Percentiles rank a stretch among this genome's conserved stretches.
Evolutionary conservation across 2,329 filamentous ascomycete species (phyloP).

Genomic region (Truncatella angustata): DNA sequence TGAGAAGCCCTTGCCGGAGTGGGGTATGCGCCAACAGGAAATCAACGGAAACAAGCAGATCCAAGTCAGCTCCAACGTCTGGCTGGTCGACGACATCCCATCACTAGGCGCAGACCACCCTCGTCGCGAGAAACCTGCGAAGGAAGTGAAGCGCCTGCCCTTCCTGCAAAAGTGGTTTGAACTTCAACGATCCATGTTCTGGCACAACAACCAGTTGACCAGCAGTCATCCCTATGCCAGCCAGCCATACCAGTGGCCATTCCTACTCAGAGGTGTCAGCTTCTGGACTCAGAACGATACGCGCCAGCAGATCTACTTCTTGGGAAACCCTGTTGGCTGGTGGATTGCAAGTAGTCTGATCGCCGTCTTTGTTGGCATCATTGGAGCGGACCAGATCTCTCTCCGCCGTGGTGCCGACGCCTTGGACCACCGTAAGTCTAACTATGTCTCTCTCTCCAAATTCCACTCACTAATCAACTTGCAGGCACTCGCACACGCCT

Average conservation of each 20-base stretch:
- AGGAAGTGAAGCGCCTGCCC: slow-evolving; percentile 77
- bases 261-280: slow-evolving; percentile 92
- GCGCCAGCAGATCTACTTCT: slow-evolving; percentile 95
- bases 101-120: slow-evolving; percentile 69
- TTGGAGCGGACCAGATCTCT: slow-evolving; percentile 90
- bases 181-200: slow-evolving; percentile 97
- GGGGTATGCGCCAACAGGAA: slow-evolving; percentile 95
- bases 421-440: slow-evolving; percentile 80
- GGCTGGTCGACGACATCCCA: slow-evolving; percentile 90
- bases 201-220: slow-evolving; percentile 97
- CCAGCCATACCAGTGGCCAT: slow-evolving; percentile 95
- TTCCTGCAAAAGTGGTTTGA: slow-evolving; percentile 96
- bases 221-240: slow-evolving; percentile 96
- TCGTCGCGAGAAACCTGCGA: slow-evolving; percentile 72
- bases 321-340: slow-evolving; percentile 96
- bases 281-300: slow-evolving; percentile 99
- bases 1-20: slow-evolving; percentile 90
- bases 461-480: slow-evolving; percentile 27
- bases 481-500: slow-evolving; percentile 84
- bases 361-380: slow-evolving; percentile 88
- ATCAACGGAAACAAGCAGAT: slow-evolving; percentile 99
- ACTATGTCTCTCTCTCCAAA: not conserved
- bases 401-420: slow-evolving; percentile 91
- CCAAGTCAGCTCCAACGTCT: slow-evolving; percentile 84
- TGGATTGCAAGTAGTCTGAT: slow-evolving; percentile 92